A percentile compares a stretch with the other conserved stretches of the same genome.
Conservation (phyloP, 2,329 filamentous ascomycete species). For the Fusarium anthophilum region DNA sequence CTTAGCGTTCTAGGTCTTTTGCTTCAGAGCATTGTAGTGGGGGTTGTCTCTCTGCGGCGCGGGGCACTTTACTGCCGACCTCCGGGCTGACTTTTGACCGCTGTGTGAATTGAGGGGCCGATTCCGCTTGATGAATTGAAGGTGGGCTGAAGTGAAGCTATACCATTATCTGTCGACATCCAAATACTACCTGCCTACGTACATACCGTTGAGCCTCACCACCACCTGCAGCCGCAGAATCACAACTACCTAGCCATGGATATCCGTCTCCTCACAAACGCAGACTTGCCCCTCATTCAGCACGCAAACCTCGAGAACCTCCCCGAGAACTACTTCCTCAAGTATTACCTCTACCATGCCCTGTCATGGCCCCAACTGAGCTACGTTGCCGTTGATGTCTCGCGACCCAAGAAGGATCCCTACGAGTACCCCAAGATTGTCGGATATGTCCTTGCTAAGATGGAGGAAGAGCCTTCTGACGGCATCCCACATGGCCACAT, state of each 20-base stretch:
- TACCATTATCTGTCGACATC: conserved; percentile 1
- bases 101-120: conserved; percentile 18
- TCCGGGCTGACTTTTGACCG: conserved; percentile 12
- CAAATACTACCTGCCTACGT: neutral
- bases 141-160: conserved; percentile 30
- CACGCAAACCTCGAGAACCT: conserved; percentile 99
- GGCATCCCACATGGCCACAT: conserved; percentile 96
- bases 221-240: neutral
- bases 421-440: conserved; percentile 97
- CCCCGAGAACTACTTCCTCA: conserved; percentile 99
- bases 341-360: conserved; percentile 99
- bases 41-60: conserved; percentile 5
- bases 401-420: conserved; percentile 77
- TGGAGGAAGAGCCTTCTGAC: conserved; percentile 97
- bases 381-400: conserved; percentile 94
- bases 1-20: conserved; percentile 5
- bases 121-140: conserved; percentile 12
- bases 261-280: conserved; percentile 85
- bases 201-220: conserved; percentile 18
- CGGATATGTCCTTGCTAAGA: conserved; percentile 99
- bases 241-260: conserved; percentile 72
- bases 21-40: conserved; percentile 3
- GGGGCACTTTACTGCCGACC: conserved; percentile 19
- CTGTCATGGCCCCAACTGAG: conserved; percentile 97
- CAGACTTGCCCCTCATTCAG: conserved; percentile 91